A percentile compares a stretch with the other conserved stretches of the same genome.
These are phyloP conservation scores for Pestalotiopsis sp. DNA, from an alignment of 2,329 filamentous ascomycete species.

Conservation along the genomic window DNA sequence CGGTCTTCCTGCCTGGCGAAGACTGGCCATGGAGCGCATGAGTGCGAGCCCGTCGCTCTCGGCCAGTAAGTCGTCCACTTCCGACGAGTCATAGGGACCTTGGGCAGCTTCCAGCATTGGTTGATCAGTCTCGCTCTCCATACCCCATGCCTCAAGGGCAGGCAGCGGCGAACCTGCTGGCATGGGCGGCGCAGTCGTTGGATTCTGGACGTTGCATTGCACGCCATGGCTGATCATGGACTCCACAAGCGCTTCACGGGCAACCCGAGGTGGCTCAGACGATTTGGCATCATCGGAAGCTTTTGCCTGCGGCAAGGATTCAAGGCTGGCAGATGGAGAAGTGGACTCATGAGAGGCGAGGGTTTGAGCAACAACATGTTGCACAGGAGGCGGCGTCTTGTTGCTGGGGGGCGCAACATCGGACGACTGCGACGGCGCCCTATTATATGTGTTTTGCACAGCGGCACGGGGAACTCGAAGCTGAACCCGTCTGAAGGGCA, in stretches of 20 bases:
- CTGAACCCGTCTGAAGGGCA: background rate
- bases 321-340: no score
- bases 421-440: background rate
- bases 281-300: conserved; percentile 18
- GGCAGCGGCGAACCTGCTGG: background rate
- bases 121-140: conserved; percentile 17
- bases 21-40: conserved; percentile 18
- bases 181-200: background rate
- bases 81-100: conserved; percentile 20
- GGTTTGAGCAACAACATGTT: background rate
- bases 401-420: background rate
- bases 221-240: conserved; percentile 31
- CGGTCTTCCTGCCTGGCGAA: conserved; percentile 25
- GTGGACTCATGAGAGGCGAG: background rate
- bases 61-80: conserved; percentile 22
- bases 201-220: conserved; percentile 31
- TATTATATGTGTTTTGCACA: background rate
- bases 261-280: conserved; percentile 20
- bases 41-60: conserved; percentile 21
- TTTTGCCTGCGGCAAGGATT: conserved; percentile 14
- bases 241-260: conserved; percentile 23
- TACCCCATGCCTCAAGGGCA: conserved; percentile 4
- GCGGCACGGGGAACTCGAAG: background rate
- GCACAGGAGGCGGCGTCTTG: background rate
- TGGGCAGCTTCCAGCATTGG: conserved; percentile 9